These are phyloP conservation scores for Paspalum notatum DNA, from an alignment of 176 grass and related monocot species.

Conservation along the genomic window DNA sequence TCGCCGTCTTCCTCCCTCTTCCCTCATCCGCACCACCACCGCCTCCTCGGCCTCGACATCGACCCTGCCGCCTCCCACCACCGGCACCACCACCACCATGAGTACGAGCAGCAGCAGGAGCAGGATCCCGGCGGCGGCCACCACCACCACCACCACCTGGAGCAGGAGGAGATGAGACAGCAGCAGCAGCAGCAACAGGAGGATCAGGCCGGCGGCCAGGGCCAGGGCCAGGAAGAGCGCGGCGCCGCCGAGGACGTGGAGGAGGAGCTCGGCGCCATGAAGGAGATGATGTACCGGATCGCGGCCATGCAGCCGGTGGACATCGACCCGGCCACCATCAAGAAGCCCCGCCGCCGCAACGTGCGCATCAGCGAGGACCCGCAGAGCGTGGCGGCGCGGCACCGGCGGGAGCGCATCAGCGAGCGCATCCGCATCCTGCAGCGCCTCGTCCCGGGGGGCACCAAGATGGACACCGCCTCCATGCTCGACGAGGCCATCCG, in stretches of 20 bases:
- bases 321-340: conserved; percentile 88
- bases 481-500: conserved; percentile 96
- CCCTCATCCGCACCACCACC: conserved; percentile 36
- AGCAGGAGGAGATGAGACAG: conserved; percentile 41
- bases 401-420: conserved; percentile 85
- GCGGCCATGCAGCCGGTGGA: conserved; percentile 92
- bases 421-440: conserved; percentile 91
- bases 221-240: conserved; percentile 1
- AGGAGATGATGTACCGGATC: conserved; percentile 99
- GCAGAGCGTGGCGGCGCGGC: conserved; percentile 85
- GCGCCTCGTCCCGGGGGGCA: conserved; percentile 85
- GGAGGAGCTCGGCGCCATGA: conserved; percentile 82
- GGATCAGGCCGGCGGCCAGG: too few species aligned
- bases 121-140: neutral
- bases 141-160: conserved; percentile 1
- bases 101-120: neutral
- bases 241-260: conserved; percentile 45
- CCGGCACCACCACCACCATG: conserved; percentile 36
- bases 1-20: conserved; percentile 53
- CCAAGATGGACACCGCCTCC: conserved; percentile 96
- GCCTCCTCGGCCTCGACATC: conserved; percentile 42
- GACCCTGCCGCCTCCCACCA: conserved; percentile 35
- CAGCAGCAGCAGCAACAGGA: conserved; percentile 14
- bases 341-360: conserved; percentile 79
- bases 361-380: conserved; percentile 94